phyloP scores from a whole-genome alignment of 2,329 filamentous ascomycete genomes.

The Botrytis galanthina region DNA sequence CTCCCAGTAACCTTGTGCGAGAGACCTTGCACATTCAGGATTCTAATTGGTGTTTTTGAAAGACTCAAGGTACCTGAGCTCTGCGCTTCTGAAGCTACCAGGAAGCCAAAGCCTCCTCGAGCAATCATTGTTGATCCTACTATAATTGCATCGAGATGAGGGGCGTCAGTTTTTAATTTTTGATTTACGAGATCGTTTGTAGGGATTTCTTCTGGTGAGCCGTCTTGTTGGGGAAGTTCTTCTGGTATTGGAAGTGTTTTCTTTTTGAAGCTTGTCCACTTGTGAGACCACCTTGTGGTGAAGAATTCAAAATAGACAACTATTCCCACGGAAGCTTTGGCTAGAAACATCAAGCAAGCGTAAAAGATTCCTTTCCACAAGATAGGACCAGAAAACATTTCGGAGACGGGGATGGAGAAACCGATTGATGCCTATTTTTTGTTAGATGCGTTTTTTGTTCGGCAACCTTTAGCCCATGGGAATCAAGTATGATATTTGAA shows the following conservation, averaged over 20 bases:
- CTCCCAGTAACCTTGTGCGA: not conserved
- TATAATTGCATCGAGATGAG: slow-evolving; percentile 25
- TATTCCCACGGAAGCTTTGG: slow-evolving; percentile 53
- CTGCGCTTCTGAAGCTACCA: slow-evolving; percentile 69
- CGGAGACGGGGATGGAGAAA: slow-evolving; percentile 12
- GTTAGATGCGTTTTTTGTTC: not conserved
- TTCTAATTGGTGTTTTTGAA: not conserved
- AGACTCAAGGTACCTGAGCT: slow-evolving; percentile 41
- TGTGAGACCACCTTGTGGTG: not conserved
- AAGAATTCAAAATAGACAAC: slow-evolving; percentile 29
- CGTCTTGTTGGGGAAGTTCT: not conserved
- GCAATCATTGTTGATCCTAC: slow-evolving; percentile 61
- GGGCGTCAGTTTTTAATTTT: slow-evolving; percentile 7
- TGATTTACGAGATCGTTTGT: not conserved
- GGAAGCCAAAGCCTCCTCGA: slow-evolving; percentile 73
- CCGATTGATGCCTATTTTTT: slow-evolving; percentile 15
- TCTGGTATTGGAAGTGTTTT: not conserved
- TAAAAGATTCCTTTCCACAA: slow-evolving; percentile 58
- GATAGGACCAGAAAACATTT: slow-evolving; percentile 44
- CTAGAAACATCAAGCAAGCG: slow-evolving; percentile 40
- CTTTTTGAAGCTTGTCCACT: not conserved
- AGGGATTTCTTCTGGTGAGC: not conserved
- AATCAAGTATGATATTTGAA: not conserved
- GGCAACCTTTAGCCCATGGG: no score
- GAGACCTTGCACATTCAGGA: not conserved